These are phyloP conservation scores for Neltuma alba DNA, from an alignment of 306 rosid genomes.

Conservation along the genomic window DNA sequence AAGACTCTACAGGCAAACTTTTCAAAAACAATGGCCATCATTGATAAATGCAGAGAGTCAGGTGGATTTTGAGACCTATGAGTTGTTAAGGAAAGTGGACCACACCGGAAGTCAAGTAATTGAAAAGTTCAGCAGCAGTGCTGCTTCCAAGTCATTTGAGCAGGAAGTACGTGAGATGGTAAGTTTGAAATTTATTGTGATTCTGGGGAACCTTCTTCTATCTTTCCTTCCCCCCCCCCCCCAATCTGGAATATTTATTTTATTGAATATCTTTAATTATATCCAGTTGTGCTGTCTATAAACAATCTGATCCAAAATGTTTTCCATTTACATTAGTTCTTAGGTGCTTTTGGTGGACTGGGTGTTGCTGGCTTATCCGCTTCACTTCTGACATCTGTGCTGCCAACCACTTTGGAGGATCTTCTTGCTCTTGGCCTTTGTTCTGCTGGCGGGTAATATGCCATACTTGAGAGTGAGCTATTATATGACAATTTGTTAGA, in stretches of 20 bases:
- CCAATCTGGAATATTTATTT: not conserved
- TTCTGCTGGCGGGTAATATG: constrained; percentile 93
- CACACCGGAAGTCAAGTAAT: constrained; percentile 63
- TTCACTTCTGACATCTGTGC: constrained; percentile 87
- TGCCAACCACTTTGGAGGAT: constrained; percentile 85
- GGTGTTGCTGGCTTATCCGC: constrained; percentile 97
- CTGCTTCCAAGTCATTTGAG: constrained; percentile 78
- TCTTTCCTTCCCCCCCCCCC: not conserved
- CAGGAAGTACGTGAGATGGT: constrained; percentile 83
- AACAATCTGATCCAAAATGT: constrained; percentile 29
- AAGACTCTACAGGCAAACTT: constrained; percentile 64
- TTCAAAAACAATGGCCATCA: constrained; percentile 69
- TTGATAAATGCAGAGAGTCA: constrained; percentile 47
- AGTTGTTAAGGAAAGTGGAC: constrained; percentile 58
- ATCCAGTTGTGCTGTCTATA: not conserved
- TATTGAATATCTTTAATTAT: not conserved
- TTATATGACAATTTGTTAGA: not conserved
- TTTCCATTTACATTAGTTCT: constrained; percentile 50
- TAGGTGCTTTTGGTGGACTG: constrained; percentile 86
- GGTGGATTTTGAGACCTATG: constrained; percentile 58
- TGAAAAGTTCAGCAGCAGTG: constrained; percentile 65
- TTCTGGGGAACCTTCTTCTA: constrained; percentile 3
- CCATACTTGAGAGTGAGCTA: constrained; percentile 18
- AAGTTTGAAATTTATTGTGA: constrained; percentile 40
- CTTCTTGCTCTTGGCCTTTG: constrained; percentile 98